These are phyloP conservation scores for Cajanus cajan DNA, from an alignment of 306 rosid genomes.

Conservation along the genomic window DNA sequence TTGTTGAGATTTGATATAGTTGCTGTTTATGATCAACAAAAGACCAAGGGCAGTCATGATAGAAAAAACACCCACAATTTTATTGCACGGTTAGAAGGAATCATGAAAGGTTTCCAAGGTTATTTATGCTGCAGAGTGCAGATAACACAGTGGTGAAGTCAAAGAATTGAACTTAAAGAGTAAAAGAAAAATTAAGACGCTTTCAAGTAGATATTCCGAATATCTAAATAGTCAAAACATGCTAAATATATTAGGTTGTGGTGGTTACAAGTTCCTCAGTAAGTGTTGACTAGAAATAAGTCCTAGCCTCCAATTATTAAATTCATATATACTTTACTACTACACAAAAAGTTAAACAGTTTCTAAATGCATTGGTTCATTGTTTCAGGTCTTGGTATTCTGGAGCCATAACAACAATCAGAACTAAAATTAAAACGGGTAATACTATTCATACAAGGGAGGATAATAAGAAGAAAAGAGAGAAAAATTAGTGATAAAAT, in stretches of 20 bases:
- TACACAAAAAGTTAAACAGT: neutral
- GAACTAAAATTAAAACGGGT: neutral
- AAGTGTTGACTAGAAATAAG: constrained; percentile 21
- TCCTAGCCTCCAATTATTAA: neutral
- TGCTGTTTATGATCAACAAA: neutral
- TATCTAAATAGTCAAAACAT: constrained; percentile 11
- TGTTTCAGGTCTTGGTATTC: neutral
- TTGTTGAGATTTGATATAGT: constrained; percentile 24
- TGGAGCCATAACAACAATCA: neutral
- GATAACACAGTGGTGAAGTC: neutral
- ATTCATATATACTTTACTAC: neutral
- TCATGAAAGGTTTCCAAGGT: constrained; percentile 10
- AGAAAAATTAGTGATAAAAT: neutral
- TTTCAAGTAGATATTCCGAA: neutral
- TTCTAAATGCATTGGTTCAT: neutral
- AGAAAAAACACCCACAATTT: neutral
- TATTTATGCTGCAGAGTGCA: constrained; percentile 4
- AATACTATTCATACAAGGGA: neutral
- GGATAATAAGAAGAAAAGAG: neutral
- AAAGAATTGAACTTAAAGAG: neutral
- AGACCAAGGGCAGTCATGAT: neutral
- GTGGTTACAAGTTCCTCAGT: constrained; percentile 27
- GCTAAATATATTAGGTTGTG: constrained; percentile 8
- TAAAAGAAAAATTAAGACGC: neutral
- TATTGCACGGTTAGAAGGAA: neutral